Conservation (phyloP, 106 monocot species). For the Xerophyta viscosa region DNA sequence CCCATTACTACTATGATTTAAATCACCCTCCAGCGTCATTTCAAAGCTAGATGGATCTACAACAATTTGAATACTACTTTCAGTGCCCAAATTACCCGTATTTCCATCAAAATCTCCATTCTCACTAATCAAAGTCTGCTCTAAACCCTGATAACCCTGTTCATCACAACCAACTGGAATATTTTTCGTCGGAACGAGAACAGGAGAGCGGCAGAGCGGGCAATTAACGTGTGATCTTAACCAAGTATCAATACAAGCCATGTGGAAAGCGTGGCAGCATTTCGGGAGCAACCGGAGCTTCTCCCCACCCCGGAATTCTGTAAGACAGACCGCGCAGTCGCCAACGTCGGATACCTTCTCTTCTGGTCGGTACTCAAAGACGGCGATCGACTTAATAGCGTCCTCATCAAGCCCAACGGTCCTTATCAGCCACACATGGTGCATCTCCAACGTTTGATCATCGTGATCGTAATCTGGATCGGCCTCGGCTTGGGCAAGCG, state of each 20-base stretch:
- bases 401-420: conserved; percentile 76
- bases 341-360: too few species aligned
- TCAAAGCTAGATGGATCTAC: conserved; percentile 4
- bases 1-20: too few species aligned
- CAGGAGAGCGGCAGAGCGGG: conserved; percentile 66
- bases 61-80: background rate
- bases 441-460: conserved; percentile 9
- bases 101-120: background rate
- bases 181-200: conserved; percentile 26
- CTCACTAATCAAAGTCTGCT: background rate
- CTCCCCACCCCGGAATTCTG: conserved; percentile 79
- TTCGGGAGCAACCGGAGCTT: conserved; percentile 62
- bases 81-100: background rate
- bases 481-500: background rate
- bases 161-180: background rate
- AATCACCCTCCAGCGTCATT: background rate
- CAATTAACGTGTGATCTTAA: conserved; percentile 72
- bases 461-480: too few species aligned
- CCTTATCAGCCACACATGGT: conserved; percentile 78
- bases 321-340: conserved; percentile 74
- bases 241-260: conserved; percentile 82
- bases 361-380: conserved; percentile 45
- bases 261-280: conserved; percentile 73
- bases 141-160: background rate
- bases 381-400: conserved; percentile 52